Percentiles rank a stretch among this genome's conserved stretches.
Evolutionary conservation across 306 rosid species (phyloP).

Genomic region (Senna tora): DNA sequence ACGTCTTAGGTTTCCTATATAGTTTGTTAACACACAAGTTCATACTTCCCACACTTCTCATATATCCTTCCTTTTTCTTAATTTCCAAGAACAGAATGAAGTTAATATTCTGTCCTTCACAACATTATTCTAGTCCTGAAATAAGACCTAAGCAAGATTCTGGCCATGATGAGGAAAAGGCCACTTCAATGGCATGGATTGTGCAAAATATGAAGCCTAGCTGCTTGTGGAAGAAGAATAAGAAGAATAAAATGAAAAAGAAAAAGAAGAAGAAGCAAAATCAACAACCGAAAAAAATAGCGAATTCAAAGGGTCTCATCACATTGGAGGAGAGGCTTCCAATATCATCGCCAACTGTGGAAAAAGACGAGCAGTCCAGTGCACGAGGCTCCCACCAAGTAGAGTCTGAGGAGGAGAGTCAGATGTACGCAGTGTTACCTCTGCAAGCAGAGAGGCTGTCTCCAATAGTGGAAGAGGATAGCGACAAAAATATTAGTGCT

Average conservation of each 20-base stretch:
- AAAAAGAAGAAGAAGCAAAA: not conserved
- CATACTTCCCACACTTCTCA: conserved; percentile 4
- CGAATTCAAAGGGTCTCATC: not conserved
- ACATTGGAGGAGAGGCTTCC: conserved; percentile 48
- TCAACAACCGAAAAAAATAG: too few relatives aligned
- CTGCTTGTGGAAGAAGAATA: conserved; percentile 35
- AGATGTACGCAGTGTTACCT: too few relatives aligned
- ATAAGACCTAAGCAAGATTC: conserved; percentile 20
- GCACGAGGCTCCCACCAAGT: too few relatives aligned
- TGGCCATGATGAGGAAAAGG: not conserved
- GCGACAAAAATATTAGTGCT: not conserved
- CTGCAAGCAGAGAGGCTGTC: too few relatives aligned
- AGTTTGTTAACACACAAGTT: conserved; percentile 4
- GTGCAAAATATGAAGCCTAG: conserved; percentile 37
- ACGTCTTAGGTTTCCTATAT: conserved; percentile 30
- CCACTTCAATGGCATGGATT: not conserved
- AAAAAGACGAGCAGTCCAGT: too few relatives aligned
- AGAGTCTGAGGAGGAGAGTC: too few relatives aligned
- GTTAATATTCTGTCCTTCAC: conserved; percentile 26
- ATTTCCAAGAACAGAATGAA: conserved; percentile 8
- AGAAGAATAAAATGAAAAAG: not conserved
- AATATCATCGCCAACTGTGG: too few relatives aligned
- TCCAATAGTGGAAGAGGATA: conserved; percentile 23
- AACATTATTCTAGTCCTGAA: not conserved
- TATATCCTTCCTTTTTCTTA: not conserved